phyloP scores from a whole-genome alignment of 2,329 filamentous ascomycete genomes.

The Penicillium freii region DNA sequence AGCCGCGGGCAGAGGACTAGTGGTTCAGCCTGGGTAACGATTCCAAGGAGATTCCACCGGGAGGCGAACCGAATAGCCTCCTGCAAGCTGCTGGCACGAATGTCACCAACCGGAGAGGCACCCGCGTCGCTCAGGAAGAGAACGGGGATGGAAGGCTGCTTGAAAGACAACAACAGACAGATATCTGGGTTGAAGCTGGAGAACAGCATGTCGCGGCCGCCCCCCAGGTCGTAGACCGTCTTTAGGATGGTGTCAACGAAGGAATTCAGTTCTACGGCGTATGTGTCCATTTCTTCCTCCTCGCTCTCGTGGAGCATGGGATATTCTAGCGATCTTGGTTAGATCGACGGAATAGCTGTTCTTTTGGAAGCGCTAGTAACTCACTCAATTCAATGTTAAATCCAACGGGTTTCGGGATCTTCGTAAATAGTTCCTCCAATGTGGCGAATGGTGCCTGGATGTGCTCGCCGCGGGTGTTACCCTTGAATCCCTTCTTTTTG shows the following conservation, averaged over 20 bases:
- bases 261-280: slow-evolving; percentile 91
- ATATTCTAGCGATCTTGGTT: slow-evolving; percentile 60
- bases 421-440: slow-evolving; percentile 85
- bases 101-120: slow-evolving; percentile 75
- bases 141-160: slow-evolving; percentile 94
- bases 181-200: slow-evolving; percentile 97
- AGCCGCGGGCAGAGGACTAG: slow-evolving; percentile 85
- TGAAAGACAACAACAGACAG: slow-evolving; percentile 89
- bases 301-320: slow-evolving; percentile 96
- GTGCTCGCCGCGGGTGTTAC: slow-evolving; percentile 87
- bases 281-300: slow-evolving; percentile 94
- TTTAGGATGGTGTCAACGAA: slow-evolving; percentile 91
- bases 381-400: slow-evolving; percentile 96
- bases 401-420: slow-evolving; percentile 76
- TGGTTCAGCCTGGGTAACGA: slow-evolving; percentile 85
- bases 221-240: slow-evolving; percentile 83
- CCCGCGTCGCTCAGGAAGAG: slow-evolving; percentile 92
- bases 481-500: slow-evolving; percentile 93
- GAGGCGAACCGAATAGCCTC: slow-evolving; percentile 93
- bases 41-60: slow-evolving; percentile 89
- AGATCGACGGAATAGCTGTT: slow-evolving; percentile 30
- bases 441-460: slow-evolving; percentile 97
- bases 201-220: slow-evolving; percentile 89
- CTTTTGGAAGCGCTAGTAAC: slow-evolving; percentile 27
- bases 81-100: slow-evolving; percentile 85